Conservation (phyloP, 371 early-diverging fungal species). For the Mucor saturninus region DNA sequence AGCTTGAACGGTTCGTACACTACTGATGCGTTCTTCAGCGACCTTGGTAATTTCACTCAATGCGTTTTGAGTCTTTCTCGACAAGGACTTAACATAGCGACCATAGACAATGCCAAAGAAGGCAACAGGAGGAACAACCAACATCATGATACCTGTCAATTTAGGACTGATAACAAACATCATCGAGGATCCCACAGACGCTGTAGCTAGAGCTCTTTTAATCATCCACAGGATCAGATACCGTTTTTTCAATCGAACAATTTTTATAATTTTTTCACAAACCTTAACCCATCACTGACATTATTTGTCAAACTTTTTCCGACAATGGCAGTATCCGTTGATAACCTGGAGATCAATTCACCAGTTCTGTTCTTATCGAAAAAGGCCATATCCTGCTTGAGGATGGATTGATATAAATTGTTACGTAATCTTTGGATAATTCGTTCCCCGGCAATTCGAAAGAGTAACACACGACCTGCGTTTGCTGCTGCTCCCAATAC, state of each 20-base stretch:
- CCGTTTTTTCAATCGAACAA: not conserved
- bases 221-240: not conserved
- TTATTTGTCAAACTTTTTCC: constrained; percentile 81
- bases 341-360: constrained; percentile 80
- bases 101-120: constrained; percentile 77
- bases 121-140: constrained; percentile 79
- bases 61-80: constrained; percentile 73
- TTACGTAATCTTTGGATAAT: constrained; percentile 69
- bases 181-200: constrained; percentile 66
- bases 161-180: constrained; percentile 74
- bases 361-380: constrained; percentile 79
- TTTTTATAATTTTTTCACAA: too few species aligned
- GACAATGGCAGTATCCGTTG: constrained; percentile 76
- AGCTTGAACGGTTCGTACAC: constrained; percentile 79
- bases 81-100: constrained; percentile 67
- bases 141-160: constrained; percentile 77
- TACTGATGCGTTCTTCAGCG: constrained; percentile 75
- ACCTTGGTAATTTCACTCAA: constrained; percentile 76
- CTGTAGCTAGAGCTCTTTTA: constrained; percentile 58
- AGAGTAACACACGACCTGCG: constrained; percentile 74
- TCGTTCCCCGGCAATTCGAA: constrained; percentile 76
- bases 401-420: constrained; percentile 56
- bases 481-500: constrained; percentile 77
- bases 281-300: constrained; percentile 80
- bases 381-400: constrained; percentile 75